Percentiles rank a stretch among this genome's conserved stretches.
phyloP scores from a whole-genome alignment of 257 asterid species.

The Solanum peruvianum region DNA sequence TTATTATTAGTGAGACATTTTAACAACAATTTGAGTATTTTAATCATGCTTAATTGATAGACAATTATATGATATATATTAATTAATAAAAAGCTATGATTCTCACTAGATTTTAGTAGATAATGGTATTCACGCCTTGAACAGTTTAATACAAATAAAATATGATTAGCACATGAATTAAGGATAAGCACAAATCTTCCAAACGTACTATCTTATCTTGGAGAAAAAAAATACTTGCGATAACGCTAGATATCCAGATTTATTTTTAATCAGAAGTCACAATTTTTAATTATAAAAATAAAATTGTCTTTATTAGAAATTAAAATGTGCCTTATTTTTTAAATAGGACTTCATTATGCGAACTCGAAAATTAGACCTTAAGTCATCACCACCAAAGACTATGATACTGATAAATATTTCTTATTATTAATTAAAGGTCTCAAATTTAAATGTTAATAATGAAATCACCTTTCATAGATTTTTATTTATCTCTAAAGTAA shows the following conservation, averaged over 20 bases:
- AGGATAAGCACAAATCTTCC: not conserved
- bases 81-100: not conserved
- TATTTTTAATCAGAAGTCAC: not conserved
- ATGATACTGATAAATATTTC: not conserved
- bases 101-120: not conserved
- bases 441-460: not conserved
- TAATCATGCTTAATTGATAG: not conserved
- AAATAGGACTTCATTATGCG: not conserved
- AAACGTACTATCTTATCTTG: not conserved
- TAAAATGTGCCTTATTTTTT: not conserved
- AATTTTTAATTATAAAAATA: not conserved
- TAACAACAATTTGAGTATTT: not conserved
- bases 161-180: not conserved
- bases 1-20: not conserved
- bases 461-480: not conserved
- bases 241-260: too few relatives aligned
- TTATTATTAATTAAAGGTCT: not conserved
- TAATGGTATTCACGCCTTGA: not conserved
- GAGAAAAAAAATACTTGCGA: not conserved
- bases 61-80: not conserved
- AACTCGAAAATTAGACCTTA: not conserved
- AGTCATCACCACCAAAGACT: not conserved
- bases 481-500: not conserved
- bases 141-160: not conserved
- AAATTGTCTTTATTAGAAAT: not conserved